A percentile compares a stretch with the other conserved stretches of the same genome.
Evolutionary conservation across 2,329 filamentous ascomycete genomes (phyloP).

Genomic region (Rhexocercosporidium sp.): DNA sequence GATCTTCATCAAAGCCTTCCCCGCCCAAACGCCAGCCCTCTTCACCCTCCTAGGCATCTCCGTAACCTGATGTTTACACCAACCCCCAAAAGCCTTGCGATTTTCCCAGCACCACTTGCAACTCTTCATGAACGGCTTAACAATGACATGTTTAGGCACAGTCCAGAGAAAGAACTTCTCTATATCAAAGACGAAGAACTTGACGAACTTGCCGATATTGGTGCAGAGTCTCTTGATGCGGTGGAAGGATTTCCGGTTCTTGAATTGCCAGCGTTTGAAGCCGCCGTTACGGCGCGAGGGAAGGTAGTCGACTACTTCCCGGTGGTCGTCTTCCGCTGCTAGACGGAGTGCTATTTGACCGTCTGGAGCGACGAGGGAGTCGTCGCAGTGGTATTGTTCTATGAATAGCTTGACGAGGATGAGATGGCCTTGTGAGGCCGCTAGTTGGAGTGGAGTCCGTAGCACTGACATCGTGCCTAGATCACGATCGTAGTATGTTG

Average conservation of each 20-base stretch:
- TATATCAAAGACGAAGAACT: conserved; percentile 41
- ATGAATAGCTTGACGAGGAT: conserved; percentile 49
- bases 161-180: conserved; percentile 37
- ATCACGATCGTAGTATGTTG: not conserved
- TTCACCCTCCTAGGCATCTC: conserved; percentile 38
- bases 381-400: conserved; percentile 49
- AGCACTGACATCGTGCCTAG: not conserved
- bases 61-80: conserved; percentile 40
- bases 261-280: conserved; percentile 45
- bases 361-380: conserved; percentile 50
- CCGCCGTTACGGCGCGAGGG: conserved; percentile 48
- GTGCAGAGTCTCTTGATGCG: conserved; percentile 33
- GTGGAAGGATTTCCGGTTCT: conserved; percentile 41
- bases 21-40: conserved; percentile 18
- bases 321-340: conserved; percentile 48
- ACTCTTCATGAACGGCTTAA: conserved; percentile 36
- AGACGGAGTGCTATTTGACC: conserved; percentile 53
- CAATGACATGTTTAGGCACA: conserved; percentile 35
- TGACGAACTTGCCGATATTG: conserved; percentile 37
- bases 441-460: conserved; percentile 52
- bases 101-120: conserved; percentile 35
- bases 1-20: conserved; percentile 3
- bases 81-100: conserved; percentile 39
- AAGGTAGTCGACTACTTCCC: conserved; percentile 51
- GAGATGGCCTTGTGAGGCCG: conserved; percentile 48